A percentile compares a stretch with the other conserved stretches of the same genome.
phyloP scores from a whole-genome alignment of 169 alveolate genomes.

The Perkinsus olseni region DNA sequence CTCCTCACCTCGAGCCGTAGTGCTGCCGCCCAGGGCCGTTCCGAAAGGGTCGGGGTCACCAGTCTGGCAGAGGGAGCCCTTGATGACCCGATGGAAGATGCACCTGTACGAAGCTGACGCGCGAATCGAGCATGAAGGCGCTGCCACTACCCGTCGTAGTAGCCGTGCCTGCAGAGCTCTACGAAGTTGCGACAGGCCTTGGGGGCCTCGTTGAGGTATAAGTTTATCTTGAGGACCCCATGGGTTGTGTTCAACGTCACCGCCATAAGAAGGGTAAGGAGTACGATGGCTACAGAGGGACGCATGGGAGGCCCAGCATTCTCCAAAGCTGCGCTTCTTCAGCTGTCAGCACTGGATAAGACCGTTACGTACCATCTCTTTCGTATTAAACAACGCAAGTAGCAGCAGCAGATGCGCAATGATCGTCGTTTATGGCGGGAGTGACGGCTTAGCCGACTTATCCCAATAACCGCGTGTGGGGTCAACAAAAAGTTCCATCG shows the following conservation, averaged over 20 bases:
- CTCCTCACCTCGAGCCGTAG: not conserved
- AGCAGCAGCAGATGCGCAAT: too few relatives aligned
- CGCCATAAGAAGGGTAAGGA: not conserved
- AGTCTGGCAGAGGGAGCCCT: constrained; percentile 54
- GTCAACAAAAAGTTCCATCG: too few relatives aligned
- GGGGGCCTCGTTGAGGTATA: constrained; percentile 63
- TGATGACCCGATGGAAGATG: constrained; percentile 55
- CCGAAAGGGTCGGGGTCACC: constrained; percentile 53
- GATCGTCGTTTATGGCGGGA: too few relatives aligned
- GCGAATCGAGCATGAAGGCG: too few relatives aligned
- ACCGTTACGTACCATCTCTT: too few relatives aligned
- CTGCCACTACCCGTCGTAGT: constrained; percentile 48
- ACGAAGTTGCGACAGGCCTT: constrained; percentile 61
- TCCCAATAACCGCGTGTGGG: too few relatives aligned
- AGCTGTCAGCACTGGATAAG: too few relatives aligned
- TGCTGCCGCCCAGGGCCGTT: not conserved
- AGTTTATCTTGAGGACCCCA: constrained; percentile 64
- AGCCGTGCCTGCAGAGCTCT: constrained; percentile 51
- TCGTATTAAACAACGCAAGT: too few relatives aligned
- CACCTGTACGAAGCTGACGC: constrained; percentile 11
- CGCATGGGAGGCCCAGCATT: too few relatives aligned
- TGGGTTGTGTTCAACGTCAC: constrained; percentile 53
- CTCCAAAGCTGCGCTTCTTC: too few relatives aligned
- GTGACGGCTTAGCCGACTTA: too few relatives aligned
- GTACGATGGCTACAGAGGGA: not conserved